These are phyloP conservation scores for Gentiana macrophylla DNA, from an alignment of 257 asterid species.

Conservation along the genomic window DNA sequence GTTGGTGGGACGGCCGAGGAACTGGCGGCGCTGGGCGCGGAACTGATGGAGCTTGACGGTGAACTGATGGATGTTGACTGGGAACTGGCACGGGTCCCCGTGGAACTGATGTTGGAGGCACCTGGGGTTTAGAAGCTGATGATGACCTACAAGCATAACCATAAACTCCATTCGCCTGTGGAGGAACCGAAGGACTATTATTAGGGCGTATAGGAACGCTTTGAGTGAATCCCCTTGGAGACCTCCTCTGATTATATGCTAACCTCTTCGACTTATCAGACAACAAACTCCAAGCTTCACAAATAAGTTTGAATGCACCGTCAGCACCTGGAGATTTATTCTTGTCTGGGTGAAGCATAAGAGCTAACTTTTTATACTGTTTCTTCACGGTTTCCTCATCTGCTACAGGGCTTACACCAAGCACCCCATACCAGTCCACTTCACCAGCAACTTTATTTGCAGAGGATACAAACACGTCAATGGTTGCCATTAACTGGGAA, in stretches of 20 bases:
- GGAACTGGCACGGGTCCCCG: too few relatives aligned
- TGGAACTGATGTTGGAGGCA: too few relatives aligned
- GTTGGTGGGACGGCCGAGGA: constrained; percentile 24
- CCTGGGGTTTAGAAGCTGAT: constrained; percentile 12
- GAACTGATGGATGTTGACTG: too few relatives aligned
- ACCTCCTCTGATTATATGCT: constrained; percentile 53
- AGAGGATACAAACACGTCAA: constrained; percentile 51
- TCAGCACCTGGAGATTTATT: constrained; percentile 55
- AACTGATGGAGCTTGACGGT: background rate
- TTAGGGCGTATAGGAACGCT: constrained; percentile 27
- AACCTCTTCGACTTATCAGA: constrained; percentile 54
- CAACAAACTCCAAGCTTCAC: constrained; percentile 68
- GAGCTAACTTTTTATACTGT: constrained; percentile 63
- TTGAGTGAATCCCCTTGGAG: constrained; percentile 31
- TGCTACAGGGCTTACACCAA: constrained; percentile 47
- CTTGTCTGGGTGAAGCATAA: constrained; percentile 70
- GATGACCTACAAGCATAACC: constrained; percentile 21
- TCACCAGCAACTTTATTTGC: constrained; percentile 55
- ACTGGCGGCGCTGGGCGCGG: constrained; percentile 15
- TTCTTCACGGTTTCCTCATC: constrained; percentile 57
- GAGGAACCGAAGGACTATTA: constrained; percentile 37
- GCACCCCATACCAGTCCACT: constrained; percentile 67
- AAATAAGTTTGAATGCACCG: constrained; percentile 62
- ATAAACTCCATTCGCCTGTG: constrained; percentile 39
- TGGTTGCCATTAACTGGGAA: constrained; percentile 45